These are phyloP conservation scores for Crotalaria pallida DNA, from an alignment of 306 rosid genomes.

Conservation along the genomic window DNA sequence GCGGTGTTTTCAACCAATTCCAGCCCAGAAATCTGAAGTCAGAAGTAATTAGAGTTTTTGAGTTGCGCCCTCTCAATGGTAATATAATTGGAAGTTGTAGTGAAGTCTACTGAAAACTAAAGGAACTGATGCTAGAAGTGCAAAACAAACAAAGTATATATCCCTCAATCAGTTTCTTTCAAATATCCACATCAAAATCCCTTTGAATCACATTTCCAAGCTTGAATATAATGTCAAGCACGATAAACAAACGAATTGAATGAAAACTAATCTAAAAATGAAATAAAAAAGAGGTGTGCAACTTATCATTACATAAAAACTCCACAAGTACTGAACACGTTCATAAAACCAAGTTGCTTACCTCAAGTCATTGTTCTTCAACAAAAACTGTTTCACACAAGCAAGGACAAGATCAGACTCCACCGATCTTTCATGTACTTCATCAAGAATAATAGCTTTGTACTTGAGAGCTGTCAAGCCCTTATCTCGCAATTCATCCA, in stretches of 20 bases:
- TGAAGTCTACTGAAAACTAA: neutral
- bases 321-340: neutral
- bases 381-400: constrained; percentile 76
- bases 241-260: neutral
- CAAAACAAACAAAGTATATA: constrained; percentile 6
- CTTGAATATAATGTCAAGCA: neutral
- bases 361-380: constrained; percentile 72
- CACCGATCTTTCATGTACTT: constrained; percentile 93
- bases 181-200: constrained; percentile 6
- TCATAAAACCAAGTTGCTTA: constrained; percentile 24
- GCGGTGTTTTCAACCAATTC: neutral
- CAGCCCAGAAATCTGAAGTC: neutral
- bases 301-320: neutral
- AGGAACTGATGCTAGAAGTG: neutral
- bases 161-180: neutral
- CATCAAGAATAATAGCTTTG: constrained; percentile 86
- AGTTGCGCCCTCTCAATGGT: neutral
- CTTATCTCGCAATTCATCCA: constrained; percentile 82
- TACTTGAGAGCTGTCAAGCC: constrained; percentile 66
- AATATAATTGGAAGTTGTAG: neutral
- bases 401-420: constrained; percentile 94
- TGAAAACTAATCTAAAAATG: neutral
- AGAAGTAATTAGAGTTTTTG: neutral
- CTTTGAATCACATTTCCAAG: neutral
- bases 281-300: neutral